phyloP scores from a whole-genome alignment of 352 stramenopile genomes.

The Phytophthora pistaciae region DNA sequence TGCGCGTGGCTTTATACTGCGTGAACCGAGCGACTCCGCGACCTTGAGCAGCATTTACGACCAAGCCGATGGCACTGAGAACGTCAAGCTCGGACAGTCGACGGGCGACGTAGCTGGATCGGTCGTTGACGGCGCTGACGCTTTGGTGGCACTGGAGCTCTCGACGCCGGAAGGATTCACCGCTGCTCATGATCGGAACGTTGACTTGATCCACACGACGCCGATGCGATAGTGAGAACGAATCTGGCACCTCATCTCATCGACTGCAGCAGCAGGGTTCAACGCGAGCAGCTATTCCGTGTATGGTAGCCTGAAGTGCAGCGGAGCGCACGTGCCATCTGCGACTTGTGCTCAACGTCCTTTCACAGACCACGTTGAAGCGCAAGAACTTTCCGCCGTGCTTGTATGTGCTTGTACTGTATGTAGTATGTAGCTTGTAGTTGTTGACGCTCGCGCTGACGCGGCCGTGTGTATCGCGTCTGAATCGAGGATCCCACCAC shows the following conservation, averaged over 20 bases:
- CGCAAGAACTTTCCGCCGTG: conserved; percentile 27
- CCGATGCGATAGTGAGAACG: conserved; percentile 18
- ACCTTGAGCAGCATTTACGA: conserved; percentile 15
- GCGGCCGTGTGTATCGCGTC: conserved; percentile 12
- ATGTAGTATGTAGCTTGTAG: too few relatives aligned
- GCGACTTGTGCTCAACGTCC: conserved; percentile 20
- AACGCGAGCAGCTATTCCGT: background rate
- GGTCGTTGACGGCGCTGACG: conserved; percentile 13
- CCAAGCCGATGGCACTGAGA: conserved; percentile 11
- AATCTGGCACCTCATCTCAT: background rate
- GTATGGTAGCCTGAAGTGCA: conserved; percentile 4
- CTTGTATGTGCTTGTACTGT: background rate
- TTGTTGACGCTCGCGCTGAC: conserved; percentile 6
- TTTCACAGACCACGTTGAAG: conserved; percentile 28
- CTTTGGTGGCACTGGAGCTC: conserved; percentile 18
- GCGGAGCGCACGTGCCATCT: conserved; percentile 20
- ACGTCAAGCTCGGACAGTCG: conserved; percentile 20
- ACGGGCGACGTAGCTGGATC: conserved; percentile 25
- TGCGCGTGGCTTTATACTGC: conserved; percentile 16
- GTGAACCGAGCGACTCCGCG: conserved; percentile 9
- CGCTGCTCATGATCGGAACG: conserved; percentile 6
- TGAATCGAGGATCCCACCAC: conserved; percentile 2
- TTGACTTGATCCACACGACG: background rate
- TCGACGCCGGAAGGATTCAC: conserved; percentile 18
- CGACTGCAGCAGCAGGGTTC: background rate